Evolutionary conservation across 495 filamentous ascomycete genomes (phyloP).

Genomic region (Hamigera avellanea): DNA sequence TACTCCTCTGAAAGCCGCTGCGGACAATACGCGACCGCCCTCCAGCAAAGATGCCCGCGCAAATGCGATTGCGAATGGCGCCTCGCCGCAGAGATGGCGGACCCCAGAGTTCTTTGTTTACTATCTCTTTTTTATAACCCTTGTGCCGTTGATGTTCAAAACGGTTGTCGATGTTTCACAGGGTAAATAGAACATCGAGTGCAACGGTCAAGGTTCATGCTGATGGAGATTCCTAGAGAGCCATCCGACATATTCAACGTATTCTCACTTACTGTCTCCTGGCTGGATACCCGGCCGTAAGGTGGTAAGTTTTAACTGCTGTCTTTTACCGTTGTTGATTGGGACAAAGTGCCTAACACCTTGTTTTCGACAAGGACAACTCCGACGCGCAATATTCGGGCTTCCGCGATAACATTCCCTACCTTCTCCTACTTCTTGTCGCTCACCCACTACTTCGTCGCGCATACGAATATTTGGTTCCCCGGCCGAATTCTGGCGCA

Average conservation of each 20-base stretch:
- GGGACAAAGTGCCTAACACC: not conserved
- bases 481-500: slow-evolving; percentile 2
- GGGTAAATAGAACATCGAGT: slow-evolving; percentile 36
- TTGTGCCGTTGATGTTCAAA: slow-evolving; percentile 86
- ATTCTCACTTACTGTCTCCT: slow-evolving; percentile 53
- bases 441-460: slow-evolving; percentile 70
- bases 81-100: slow-evolving; percentile 59
- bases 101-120: slow-evolving; percentile 83
- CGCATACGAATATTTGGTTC: slow-evolving; percentile 43
- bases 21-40: slow-evolving; percentile 31
- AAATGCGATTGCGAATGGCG: slow-evolving; percentile 31
- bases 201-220: not conserved
- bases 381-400: slow-evolving; percentile 82
- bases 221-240: slow-evolving; percentile 43
- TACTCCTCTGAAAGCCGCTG: slow-evolving; percentile 45
- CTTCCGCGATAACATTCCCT: slow-evolving; percentile 80
- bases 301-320: slow-evolving; percentile 46
- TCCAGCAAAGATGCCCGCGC: slow-evolving; percentile 33
- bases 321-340: not conserved
- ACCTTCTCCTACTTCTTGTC: slow-evolving; percentile 56
- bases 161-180: slow-evolving; percentile 75
- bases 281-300: slow-evolving; percentile 95
- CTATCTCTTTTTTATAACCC: slow-evolving; percentile 53
- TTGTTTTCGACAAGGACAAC: slow-evolving; percentile 51
- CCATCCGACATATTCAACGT: slow-evolving; percentile 71